Base-by-base conservation (phyloP, 2,329 filamentous ascomycete genomes). In the Nigrospora osmanthi region DNA sequence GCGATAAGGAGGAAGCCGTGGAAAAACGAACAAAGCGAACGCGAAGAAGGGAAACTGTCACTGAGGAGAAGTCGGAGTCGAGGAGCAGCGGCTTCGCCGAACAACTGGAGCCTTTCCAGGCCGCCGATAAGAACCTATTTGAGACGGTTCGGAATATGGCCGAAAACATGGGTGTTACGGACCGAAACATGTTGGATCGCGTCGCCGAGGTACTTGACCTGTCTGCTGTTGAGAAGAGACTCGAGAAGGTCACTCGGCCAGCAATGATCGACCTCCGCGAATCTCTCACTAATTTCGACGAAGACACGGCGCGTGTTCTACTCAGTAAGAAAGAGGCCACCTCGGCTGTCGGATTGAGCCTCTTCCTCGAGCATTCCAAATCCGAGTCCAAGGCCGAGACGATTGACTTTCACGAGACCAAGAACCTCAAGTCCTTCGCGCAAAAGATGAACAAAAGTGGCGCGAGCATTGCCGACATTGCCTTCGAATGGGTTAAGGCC, bases 1-100 rank as follows among this genome's bases (percentile, higher is more conserved):
- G 62, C 0, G 67, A 57, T 1, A 78, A 81, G 9, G 80, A 83
- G 42, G 80, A 83, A 32, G 71, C 68, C 19, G 67, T 66, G 2
- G 70, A 76, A 43, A 84, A 83, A 55, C 69, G 81, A 46, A 84
- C 80, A 60, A 86, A 85, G 56, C 69, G 82, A 41, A 80, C 80
- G 30, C 72, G 81, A 38, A 74, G 79, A 15, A 71, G 81, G 44
- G 80, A 83, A 37, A 75, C 72, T 4, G 69, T 73, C 11, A 61
- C 65, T 11, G 78, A 77, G 33, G 79, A 80, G 40, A 60, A 64
- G 0, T 59, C 73, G 13, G 78, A 81, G 48, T 68, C 75, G 7
- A 28, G 23, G 23, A 73, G 69, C 42, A 71, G 69, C 1, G 63
- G 74, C 23, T 69, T 74, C 43, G 73, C 76, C 2, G 72, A 70